These are phyloP conservation scores for Phellinidium pouzarii DNA, from an alignment of 1,284 basidiomycete genomes.

Conservation along the genomic window DNA sequence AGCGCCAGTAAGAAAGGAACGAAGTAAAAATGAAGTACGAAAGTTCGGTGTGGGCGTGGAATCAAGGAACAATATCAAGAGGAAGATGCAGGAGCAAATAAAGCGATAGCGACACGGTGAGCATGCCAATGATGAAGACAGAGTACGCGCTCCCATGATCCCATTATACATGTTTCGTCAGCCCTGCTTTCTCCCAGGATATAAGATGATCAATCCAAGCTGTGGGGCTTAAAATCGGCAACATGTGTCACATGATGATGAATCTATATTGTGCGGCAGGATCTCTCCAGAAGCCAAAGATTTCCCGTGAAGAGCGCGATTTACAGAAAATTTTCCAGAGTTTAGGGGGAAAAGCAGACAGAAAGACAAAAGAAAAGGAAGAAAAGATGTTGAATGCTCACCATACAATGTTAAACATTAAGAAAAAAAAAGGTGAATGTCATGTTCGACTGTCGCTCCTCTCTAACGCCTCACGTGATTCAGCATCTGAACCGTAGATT, in stretches of 20 bases:
- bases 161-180: not conserved
- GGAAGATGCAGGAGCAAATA: not conserved
- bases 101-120: not conserved
- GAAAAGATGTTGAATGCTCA: not conserved
- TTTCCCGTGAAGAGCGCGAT: not conserved
- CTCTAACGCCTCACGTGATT: conserved; percentile 7
- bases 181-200: not conserved
- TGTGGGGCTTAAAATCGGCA: not conserved
- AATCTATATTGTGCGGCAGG: too few relatives aligned
- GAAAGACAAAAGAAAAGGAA: not conserved
- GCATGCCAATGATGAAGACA: not conserved
- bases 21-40: not conserved
- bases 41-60: not conserved
- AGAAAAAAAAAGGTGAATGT: not conserved
- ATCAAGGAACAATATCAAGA: not conserved
- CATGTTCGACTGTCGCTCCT: conserved; percentile 13
- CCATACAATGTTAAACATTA: conserved; percentile 6
- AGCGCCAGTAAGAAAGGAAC: not conserved
- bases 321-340: not conserved
- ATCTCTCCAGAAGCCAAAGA: conserved; percentile 6
- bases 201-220: not conserved
- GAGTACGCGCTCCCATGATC: not conserved
- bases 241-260: not conserved
- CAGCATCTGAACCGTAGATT: conserved; percentile 7
- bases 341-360: not conserved